These are phyloP conservation scores for Torulaspora gathmanii DNA, from an alignment of 805 yeast genomes.

Conservation along the genomic window DNA sequence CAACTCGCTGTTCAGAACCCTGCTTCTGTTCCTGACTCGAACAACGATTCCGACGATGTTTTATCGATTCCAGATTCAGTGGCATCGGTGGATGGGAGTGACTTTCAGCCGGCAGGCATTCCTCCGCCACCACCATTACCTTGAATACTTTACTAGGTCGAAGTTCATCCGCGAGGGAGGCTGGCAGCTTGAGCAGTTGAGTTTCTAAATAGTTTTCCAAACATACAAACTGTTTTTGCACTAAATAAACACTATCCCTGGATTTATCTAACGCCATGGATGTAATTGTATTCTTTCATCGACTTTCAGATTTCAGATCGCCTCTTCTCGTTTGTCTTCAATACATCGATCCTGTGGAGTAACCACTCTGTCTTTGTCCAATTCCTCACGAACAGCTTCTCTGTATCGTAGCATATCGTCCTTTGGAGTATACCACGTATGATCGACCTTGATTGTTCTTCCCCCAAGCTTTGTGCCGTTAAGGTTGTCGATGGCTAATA, in stretches of 20 bases:
- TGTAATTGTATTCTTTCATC: constrained; percentile 26
- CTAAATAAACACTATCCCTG: not conserved
- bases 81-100: constrained; percentile 28
- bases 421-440: constrained; percentile 55
- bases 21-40: not conserved
- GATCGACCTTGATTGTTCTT: constrained; percentile 58
- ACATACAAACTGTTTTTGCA: not conserved
- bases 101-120: constrained; percentile 22
- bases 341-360: constrained; percentile 2
- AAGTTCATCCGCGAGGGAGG: not conserved
- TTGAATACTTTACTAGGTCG: not conserved
- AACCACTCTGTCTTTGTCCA: constrained; percentile 27
- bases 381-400: constrained; percentile 34
- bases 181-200: too few species aligned
- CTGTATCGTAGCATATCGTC: constrained; percentile 49
- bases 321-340: not conserved
- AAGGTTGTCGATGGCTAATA: constrained; percentile 83
- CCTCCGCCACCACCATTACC: constrained; percentile 36
- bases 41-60: constrained; percentile 26
- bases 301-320: constrained; percentile 38
- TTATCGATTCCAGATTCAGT: constrained; percentile 37
- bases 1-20: not conserved
- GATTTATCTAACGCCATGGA: not conserved
- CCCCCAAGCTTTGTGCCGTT: constrained; percentile 62
- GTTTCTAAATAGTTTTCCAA: too few species aligned